Evolutionary conservation across 345 rosid genomes (phyloP).

Genomic region (Eucalyptus viminalis): DNA sequence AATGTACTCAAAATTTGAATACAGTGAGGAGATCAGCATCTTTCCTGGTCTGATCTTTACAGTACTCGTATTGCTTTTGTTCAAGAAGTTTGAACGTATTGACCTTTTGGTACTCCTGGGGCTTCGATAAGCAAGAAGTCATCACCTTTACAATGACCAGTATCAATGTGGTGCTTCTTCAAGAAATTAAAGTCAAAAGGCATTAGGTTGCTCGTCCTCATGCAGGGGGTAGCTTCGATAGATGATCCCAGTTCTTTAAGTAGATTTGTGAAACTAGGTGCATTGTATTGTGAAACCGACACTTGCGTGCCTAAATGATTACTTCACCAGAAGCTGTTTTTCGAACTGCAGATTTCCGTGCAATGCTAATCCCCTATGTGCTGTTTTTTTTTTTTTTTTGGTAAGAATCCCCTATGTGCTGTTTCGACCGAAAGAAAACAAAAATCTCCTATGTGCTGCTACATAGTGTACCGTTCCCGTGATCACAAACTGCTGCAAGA

Average conservation of each 20-base stretch:
- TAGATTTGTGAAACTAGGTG: not conserved
- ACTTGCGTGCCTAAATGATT: not conserved
- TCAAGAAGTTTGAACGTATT: not conserved
- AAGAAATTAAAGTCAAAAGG: not conserved
- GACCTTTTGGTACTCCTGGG: not conserved
- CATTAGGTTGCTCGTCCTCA: not conserved
- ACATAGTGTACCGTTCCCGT: not conserved
- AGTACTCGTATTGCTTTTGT: not conserved
- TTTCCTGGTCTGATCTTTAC: not conserved
- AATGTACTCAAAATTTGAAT: not conserved
- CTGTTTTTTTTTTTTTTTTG: not conserved
- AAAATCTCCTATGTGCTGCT: not conserved
- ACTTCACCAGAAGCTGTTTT: not conserved
- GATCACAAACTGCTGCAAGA: not conserved
- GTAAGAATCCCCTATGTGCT: not conserved
- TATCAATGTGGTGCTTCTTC: not conserved
- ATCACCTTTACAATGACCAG: not conserved
- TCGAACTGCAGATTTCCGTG: not conserved
- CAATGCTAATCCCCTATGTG: not conserved
- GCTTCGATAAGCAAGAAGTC: not conserved
- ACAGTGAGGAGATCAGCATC: not conserved
- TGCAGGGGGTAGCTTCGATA: not conserved
- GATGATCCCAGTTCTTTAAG: not conserved
- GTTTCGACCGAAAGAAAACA: accelerated
- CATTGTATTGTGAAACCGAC: not conserved